These are phyloP conservation scores for Lumnitzera littorea DNA, from an alignment of 345 rosid genomes.

Conservation along the genomic window DNA sequence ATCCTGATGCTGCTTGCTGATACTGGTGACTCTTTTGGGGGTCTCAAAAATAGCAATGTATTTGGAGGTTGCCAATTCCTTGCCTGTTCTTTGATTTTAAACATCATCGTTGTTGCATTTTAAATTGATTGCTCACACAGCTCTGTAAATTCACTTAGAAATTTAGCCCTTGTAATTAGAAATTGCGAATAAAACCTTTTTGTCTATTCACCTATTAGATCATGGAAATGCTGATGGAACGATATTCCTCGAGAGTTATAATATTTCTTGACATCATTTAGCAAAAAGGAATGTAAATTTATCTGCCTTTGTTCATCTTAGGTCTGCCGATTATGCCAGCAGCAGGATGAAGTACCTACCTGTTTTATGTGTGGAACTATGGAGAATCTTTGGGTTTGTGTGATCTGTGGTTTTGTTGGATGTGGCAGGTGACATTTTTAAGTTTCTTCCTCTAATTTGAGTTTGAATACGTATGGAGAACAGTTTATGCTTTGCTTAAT, in stretches of 20 bases:
- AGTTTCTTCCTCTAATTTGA: background rate
- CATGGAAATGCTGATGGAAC: no score
- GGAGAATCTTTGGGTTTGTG: constrained; percentile 84
- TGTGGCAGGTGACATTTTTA: constrained; percentile 73
- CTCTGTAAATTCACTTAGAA: no score
- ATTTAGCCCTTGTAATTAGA: no score
- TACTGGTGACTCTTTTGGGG: no score
- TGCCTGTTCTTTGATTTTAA: no score
- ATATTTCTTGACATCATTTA: background rate
- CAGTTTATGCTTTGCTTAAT: background rate
- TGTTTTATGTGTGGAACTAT: constrained; percentile 77
- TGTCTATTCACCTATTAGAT: no score
- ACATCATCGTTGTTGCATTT: no score
- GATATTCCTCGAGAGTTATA: background rate
- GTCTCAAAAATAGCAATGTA: no score
- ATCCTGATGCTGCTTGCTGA: no score
- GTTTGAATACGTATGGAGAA: background rate
- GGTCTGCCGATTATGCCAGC: constrained; percentile 90
- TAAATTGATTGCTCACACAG: no score
- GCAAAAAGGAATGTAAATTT: background rate
- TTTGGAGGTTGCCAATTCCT: no score
- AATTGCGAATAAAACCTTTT: no score
- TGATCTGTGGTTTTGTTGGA: constrained; percentile 89
- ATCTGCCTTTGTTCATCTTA: constrained; percentile 15
- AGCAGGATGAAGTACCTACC: constrained; percentile 65